Evolutionary conservation across 805 yeast species (phyloP), one percentile per base, ranked within the genome.

Genomic region (Yamadazyma kitorensis): DNA sequence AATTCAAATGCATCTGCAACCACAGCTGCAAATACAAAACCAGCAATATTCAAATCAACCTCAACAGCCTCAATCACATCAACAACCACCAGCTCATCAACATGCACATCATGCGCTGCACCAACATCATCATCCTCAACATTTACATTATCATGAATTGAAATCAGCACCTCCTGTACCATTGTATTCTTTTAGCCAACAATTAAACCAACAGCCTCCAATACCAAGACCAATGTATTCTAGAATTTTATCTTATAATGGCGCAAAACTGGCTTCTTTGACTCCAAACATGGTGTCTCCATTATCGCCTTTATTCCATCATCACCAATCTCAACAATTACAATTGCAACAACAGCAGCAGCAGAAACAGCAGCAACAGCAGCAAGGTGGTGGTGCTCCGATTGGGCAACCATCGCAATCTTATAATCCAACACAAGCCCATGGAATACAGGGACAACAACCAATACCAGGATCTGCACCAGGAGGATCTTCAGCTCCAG

Each of bases 291-390:
- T 59, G 44, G 61, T 57, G 18, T 52, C 61, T 33, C 70, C 72
- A 10, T 50, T 67, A 22, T 54, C 61, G 17, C 72, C 72, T 13
- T 52, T 67, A 22, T 66, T 61, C 45, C 68, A 61, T 41, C 68
- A 61, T 24, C 25, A 27, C 8, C 31, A 26, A 28, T n/a, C 12
- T 7, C 15, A 28, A 27, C 14, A 17, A 20, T 24, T 17, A 19
- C 29, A 6, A 42, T 26, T 13, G 11, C 2, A 9, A 14, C 33
- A 22, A 24, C 36, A 27, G 9, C 29, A 27, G 17, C 30, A 19
- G 10, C 25, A 24, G 6, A 22, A 19, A 25, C 33, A 27, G 10
- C 32, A 33, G 31, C 25, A 17, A 15, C 12, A 32, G 24, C 22
- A 27, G 30, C 27, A 28, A 21, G 10, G 36, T 37, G 8, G 31